These are phyloP conservation scores for Luffa acutangula DNA, from an alignment of 306 rosid species.

Conservation along the genomic window DNA sequence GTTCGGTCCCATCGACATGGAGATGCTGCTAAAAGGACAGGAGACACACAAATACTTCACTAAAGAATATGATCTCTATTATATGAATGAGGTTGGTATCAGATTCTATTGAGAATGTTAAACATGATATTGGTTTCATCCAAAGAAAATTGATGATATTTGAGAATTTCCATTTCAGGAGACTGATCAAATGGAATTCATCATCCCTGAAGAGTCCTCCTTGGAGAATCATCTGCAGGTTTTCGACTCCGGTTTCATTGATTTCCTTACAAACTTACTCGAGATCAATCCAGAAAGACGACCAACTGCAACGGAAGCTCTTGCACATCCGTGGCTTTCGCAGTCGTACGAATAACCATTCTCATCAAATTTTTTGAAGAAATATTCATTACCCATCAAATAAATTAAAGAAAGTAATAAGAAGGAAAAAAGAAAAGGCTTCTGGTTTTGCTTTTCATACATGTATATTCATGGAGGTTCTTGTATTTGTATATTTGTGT, in stretches of 20 bases:
- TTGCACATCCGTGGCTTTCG: constrained; percentile 94
- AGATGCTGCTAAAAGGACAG: constrained; percentile 74
- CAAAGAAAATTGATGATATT: neutral
- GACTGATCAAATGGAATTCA: constrained; percentile 64
- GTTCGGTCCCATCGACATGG: constrained; percentile 75
- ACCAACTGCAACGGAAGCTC: constrained; percentile 64
- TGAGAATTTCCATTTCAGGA: constrained; percentile 35
- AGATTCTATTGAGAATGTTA: neutral
- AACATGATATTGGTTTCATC: neutral
- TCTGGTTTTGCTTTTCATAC: neutral
- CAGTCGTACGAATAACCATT: constrained; percentile 27
- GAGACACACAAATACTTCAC: constrained; percentile 92
- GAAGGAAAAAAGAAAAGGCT: neutral
- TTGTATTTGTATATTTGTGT: neutral
- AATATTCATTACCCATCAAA: neutral
- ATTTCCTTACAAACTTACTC: constrained; percentile 58
- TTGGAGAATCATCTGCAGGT: constrained; percentile 64
- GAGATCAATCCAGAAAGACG: constrained; percentile 66
- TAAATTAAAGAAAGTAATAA: constrained; percentile 1
- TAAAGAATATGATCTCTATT: constrained; percentile 68
- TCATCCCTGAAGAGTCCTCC: constrained; percentile 74
- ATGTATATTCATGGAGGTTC: neutral
- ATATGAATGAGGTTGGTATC: constrained; percentile 67
- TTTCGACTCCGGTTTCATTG: constrained; percentile 43
- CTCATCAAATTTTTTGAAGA: neutral